A percentile compares a stretch with the other conserved stretches of the same genome.
Evolutionary conservation across 225 moss, liverwort and hornwort genomes (phyloP).

Genomic region (Marchantia paleacea): DNA sequence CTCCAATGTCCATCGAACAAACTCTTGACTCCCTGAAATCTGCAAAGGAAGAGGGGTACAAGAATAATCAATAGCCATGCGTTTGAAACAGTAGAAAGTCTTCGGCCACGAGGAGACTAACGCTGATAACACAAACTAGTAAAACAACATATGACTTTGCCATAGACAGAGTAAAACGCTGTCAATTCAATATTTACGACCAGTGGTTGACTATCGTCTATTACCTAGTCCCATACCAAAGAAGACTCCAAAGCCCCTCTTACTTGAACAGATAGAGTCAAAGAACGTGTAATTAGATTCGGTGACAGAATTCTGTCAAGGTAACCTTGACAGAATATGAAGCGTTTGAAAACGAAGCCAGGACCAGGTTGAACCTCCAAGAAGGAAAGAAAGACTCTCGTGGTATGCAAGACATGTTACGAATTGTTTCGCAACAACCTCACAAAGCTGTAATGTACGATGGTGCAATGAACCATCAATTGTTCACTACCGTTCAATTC

Average conservation of each 20-base stretch:
- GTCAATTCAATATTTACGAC: neutral
- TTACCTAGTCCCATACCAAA: neutral
- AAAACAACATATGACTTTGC: neutral
- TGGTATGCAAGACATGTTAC: neutral
- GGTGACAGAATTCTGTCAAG: neutral
- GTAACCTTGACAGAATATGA: neutral
- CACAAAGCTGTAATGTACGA: neutral
- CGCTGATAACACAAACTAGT: neutral
- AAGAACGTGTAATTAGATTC: neutral
- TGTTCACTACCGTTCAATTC: neutral
- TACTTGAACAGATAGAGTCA: neutral
- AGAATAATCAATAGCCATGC: neutral
- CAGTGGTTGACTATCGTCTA: neutral
- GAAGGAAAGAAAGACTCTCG: neutral
- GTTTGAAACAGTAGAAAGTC: neutral
- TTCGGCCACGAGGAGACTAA: neutral
- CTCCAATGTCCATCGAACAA: neutral
- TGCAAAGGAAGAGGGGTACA: neutral
- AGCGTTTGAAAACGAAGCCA: neutral
- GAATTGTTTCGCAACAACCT: neutral
- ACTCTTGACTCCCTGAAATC: neutral
- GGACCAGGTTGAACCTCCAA: neutral
- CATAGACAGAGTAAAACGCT: neutral
- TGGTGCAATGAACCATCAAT: neutral
- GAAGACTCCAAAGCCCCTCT: neutral